Evolutionary conservation across 78 protist genomes (phyloP), one percentile per base, ranked within the genome.

Genomic region (Emiliania huxleyi): DNA sequence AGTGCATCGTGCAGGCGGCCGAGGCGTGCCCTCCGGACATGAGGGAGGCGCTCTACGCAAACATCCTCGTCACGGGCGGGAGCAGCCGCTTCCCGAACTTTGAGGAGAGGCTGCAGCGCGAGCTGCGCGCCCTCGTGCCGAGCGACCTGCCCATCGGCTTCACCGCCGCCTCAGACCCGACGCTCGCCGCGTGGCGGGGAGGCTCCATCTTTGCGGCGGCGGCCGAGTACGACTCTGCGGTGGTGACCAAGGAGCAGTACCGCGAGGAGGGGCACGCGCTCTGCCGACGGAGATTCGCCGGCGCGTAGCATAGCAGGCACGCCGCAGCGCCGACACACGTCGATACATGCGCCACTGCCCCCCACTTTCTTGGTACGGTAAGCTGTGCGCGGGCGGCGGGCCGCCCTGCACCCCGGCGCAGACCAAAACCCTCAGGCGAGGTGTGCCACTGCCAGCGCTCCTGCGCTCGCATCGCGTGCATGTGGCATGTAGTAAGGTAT

Each of bases 1-100:
- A 96, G 43, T 42, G 95, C 35, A 85, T 96, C 25, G 94, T 96
- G 49, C 97, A 96, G 91, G 71, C 96, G 23, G 94, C 93, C 19
- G 87, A 88, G 40, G 75, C 91, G 71, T 91, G 95, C 92, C 43
- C 35, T 1, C 79, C 56, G 0, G 49, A 45, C 49, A 2, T 87
- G 79, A 75, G 46, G 25, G 77, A 38, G 38, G 45, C 77, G 71
- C 77, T 87, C 40, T 87, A 87, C 77, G 0, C 33, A 4, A 87
- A 87, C 48, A 25, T 87, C 11, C 19, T 87, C 33, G 8, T 52
- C 52, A 25, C 43, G 3, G 91, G 91, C 29, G 91, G 91, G 37
- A 25, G 5, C 40, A 3, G 79, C 0, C 77, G 2, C 79, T 40
- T 87, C 12, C 91, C 91, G 33, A 35, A 35, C n/a, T 55, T 87